phyloP scores from a whole-genome alignment of 2,329 filamentous ascomycete genomes.

The Aspergillus melleus region DNA sequence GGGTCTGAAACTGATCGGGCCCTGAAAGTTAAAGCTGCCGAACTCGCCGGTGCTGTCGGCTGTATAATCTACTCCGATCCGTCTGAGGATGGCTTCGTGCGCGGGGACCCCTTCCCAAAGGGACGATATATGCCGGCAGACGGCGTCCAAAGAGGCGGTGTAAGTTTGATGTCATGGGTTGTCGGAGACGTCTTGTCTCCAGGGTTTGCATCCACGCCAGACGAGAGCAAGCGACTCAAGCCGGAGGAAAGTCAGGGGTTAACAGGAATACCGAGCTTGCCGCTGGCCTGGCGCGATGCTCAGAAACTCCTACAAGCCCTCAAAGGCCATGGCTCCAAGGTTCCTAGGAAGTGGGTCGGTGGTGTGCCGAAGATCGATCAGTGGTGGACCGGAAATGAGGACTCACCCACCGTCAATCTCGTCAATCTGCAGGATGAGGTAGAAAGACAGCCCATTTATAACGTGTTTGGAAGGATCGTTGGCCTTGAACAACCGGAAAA shows the following conservation, averaged over 20 bases:
- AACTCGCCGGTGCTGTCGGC: constrained; percentile 79
- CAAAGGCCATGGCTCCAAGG: constrained; percentile 69
- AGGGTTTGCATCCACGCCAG: constrained; percentile 64
- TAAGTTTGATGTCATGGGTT: constrained; percentile 78
- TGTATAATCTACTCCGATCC: constrained; percentile 94
- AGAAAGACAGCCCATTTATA: constrained; percentile 83
- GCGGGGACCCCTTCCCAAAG: constrained; percentile 71
- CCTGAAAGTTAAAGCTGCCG: constrained; percentile 86
- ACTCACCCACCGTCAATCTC: constrained; percentile 75
- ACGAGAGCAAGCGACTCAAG: constrained; percentile 60
- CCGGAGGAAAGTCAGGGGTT: constrained; percentile 71
- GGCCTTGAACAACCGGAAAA: constrained; percentile 84
- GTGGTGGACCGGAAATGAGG: constrained; percentile 81
- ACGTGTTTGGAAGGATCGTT: constrained; percentile 78
- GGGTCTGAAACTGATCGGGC: constrained; percentile 71
- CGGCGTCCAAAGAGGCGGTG: constrained; percentile 78
- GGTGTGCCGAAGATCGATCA: constrained; percentile 72
- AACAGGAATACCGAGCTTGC: constrained; percentile 82
- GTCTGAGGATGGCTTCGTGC: constrained; percentile 74
- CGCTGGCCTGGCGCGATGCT: constrained; percentile 86
- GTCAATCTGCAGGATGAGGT: constrained; percentile 85
- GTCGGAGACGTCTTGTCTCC: constrained; percentile 91
- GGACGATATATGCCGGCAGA: constrained; percentile 79
- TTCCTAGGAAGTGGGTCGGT: constrained; percentile 71
- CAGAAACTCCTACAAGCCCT: constrained; percentile 74